Conservation (phyloP, 2,329 filamentous ascomycete species). For the Capronia coronata region DNA sequence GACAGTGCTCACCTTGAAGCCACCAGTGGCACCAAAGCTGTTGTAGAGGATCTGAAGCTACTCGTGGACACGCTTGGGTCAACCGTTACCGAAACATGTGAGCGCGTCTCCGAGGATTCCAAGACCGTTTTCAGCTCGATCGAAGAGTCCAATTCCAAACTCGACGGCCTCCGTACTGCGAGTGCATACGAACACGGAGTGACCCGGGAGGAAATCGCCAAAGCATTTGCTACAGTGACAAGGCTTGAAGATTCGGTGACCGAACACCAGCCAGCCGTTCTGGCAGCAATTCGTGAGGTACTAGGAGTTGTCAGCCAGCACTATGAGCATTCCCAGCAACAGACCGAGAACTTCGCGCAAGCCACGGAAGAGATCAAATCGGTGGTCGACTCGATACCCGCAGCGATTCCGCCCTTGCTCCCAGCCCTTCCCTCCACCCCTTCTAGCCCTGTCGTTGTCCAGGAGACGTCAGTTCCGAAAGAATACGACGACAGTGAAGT, state of each 20-base stretch:
- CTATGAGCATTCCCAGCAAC: slow-evolving; percentile 82
- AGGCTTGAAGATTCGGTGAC: slow-evolving; percentile 70
- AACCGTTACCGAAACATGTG: slow-evolving; percentile 71
- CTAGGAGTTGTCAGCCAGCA: slow-evolving; percentile 75
- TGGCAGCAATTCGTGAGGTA: slow-evolving; percentile 81
- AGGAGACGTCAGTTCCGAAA: slow-evolving; percentile 30
- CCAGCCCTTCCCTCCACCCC: slow-evolving; percentile 42
- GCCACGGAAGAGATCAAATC: slow-evolving; percentile 56
- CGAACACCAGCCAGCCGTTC: slow-evolving; percentile 81
- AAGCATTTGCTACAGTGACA: slow-evolving; percentile 65
- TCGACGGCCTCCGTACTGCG: slow-evolving; percentile 66
- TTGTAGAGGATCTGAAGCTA: slow-evolving; percentile 80
- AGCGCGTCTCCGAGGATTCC: slow-evolving; percentile 81
- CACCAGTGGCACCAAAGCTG: slow-evolving; percentile 65
- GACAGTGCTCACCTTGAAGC: slow-evolving; percentile 67
- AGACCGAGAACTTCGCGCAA: slow-evolving; percentile 78
- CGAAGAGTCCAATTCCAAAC: slow-evolving; percentile 67
- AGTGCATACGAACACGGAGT: slow-evolving; percentile 72
- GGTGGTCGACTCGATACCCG: slow-evolving; percentile 45
- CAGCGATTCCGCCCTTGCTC: slow-evolving; percentile 52
- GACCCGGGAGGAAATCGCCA: slow-evolving; percentile 72
- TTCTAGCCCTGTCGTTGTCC: slow-evolving; percentile 26
- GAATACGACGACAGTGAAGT: slow-evolving; percentile 56
- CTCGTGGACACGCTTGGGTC: slow-evolving; percentile 79
- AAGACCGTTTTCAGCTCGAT: slow-evolving; percentile 79